Base-by-base conservation (phyloP, 768 basidiomycete species). In the Psilocybe subaeruginosa region DNA sequence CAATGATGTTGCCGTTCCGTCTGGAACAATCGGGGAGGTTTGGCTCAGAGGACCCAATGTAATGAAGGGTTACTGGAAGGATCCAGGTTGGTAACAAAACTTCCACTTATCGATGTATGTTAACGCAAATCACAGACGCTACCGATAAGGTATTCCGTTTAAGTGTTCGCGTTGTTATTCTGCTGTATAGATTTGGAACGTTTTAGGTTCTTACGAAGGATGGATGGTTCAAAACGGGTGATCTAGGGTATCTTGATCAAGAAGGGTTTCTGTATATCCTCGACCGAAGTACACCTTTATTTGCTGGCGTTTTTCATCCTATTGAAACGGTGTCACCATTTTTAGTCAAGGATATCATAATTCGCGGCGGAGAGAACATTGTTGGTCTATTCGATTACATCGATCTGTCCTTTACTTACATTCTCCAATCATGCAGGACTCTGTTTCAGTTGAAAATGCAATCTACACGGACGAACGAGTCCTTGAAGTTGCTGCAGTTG, bases 341-440 rank as follows among this genome's bases (percentile, higher is more conserved):
- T 54, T 49, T 45, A 84, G 86, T 85, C 17, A 87, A 88, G 70
- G 86, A 88, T 64, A 79, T 88, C 56, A 88, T 88, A 49, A 85
- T 87, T 59, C 78, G 85, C 31, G 85, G 86, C 31, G 86, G 86
- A 47, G 86, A 88, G 72, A 87, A 87, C 64, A 84, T 88, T 54
- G 85, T 85, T 57, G 68, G 85, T 72, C 2, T 16, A 11, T 17
- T 9, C 54, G 53, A 14, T 9, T n/a, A 47, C 19, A 17, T 54
- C 12, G 53, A 19, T 35, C 27, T 37, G 23, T 23, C 5, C 16
- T 45, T 50, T 14, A 41, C 45, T 3, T 27, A 39, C 23, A 35
- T 17, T 23, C 4, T 27, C 2, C 4, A 12, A 46, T 37, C 29
- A 23, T 37, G n/a, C 33, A 86, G 84, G 83, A 86, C 60, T 87